A percentile compares a stretch with the other conserved stretches of the same genome.
Conservation (phyloP, 2,329 filamentous ascomycete species). For the Cadophora gregata region DNA sequence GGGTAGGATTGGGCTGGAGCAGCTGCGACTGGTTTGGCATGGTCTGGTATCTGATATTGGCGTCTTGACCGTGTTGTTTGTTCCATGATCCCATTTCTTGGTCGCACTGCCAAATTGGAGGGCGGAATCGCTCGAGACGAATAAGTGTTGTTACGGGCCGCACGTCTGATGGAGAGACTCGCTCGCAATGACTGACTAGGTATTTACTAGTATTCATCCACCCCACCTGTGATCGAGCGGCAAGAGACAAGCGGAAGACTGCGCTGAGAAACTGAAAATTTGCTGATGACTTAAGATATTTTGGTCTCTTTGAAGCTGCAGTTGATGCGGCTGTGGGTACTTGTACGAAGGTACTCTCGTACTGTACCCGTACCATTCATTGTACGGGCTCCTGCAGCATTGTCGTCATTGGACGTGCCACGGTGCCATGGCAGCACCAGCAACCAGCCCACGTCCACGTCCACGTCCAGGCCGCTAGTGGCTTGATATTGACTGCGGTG, state of each 20-base stretch:
- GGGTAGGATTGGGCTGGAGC: conserved; percentile 4
- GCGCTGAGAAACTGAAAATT: not conserved
- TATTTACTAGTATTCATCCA: not conserved
- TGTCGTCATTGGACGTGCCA: conserved; percentile 7
- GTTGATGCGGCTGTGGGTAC: conserved; percentile 10
- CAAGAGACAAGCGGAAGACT: not conserved
- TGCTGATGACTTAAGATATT: conserved; percentile 8
- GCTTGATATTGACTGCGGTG: conserved; percentile 1
- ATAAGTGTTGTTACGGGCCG: not conserved
- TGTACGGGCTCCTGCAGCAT: not conserved
- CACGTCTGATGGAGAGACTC: not conserved
- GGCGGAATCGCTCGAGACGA: conserved; percentile 1
- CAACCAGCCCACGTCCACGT: not conserved
- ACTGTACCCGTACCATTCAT: no score
- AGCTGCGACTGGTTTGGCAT: not conserved
- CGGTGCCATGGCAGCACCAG: conserved; percentile 10
- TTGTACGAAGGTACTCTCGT: no score
- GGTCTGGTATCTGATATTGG: not conserved
- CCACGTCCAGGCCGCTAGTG: not conserved
- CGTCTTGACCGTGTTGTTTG: not conserved
- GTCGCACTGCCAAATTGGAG: not conserved
- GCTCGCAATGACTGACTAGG: not conserved
- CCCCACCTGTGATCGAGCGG: not conserved
- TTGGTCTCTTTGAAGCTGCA: not conserved
- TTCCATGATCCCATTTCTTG: not conserved